These are phyloP conservation scores for Aegle marmelos DNA, from an alignment of 345 rosid genomes.

Conservation along the genomic window DNA sequence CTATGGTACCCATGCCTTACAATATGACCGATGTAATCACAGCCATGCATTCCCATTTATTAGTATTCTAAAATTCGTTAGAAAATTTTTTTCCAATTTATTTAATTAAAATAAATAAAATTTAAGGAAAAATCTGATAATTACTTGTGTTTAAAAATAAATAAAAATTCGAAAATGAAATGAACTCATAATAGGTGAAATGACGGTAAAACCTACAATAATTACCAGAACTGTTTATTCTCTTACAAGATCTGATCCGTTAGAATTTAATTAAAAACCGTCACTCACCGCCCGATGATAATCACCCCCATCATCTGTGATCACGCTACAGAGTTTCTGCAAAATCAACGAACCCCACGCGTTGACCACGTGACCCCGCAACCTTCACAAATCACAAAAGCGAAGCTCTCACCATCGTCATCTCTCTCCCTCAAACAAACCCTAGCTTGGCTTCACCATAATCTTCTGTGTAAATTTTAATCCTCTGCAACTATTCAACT, in stretches of 20 bases:
- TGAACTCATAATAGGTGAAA: neutral
- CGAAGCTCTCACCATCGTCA: too few relatives aligned
- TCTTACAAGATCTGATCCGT: neutral
- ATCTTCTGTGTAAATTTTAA: neutral
- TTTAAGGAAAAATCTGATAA: neutral
- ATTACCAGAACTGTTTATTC: neutral
- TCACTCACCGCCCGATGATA: neutral
- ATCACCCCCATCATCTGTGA: neutral
- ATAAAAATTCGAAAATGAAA: neutral
- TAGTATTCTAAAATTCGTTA: too few relatives aligned
- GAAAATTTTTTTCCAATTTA: neutral
- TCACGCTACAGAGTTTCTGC: constrained; percentile 1
- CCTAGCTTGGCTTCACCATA: constrained; percentile 13
- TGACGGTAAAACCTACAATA: neutral
- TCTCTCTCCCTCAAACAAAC: constrained; percentile 6
- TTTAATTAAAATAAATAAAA: neutral
- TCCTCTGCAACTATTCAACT: constrained; percentile 1
- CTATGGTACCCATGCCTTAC: too few relatives aligned
- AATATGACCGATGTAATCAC: too few relatives aligned
- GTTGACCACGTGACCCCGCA: constrained; percentile 4
- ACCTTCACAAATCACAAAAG: neutral
- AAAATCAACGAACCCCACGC: constrained; percentile 1
- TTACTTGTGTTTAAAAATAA: neutral
- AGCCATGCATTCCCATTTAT: too few relatives aligned
- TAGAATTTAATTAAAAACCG: neutral